Evolutionary conservation across 352 stramenopile genomes (phyloP).

Genomic region (Globisporangium emineosum): DNA sequence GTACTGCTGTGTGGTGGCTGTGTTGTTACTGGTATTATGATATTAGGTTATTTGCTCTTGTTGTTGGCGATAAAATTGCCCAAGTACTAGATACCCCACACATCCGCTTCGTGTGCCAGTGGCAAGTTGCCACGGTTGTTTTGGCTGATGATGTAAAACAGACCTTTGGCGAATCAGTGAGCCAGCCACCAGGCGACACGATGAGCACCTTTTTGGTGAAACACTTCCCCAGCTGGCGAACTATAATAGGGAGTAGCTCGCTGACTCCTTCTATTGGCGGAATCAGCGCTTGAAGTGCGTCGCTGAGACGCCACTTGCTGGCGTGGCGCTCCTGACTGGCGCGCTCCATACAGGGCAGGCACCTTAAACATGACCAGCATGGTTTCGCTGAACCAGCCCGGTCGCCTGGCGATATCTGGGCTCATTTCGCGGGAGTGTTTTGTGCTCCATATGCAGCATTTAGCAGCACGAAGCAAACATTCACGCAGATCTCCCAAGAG

Average conservation of each 20-base stretch:
- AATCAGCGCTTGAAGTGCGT: slow-evolving; percentile 4
- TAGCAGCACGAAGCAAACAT: neutral
- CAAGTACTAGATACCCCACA: no score
- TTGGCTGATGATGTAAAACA: slow-evolving; percentile 7
- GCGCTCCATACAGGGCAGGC: slow-evolving; percentile 2
- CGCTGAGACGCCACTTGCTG: neutral
- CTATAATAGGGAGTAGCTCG: neutral
- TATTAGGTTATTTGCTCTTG: no score
- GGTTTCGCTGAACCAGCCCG: slow-evolving; percentile 14
- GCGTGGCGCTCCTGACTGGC: neutral
- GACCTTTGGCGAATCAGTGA: neutral
- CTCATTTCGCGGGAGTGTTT: neutral
- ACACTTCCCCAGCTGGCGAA: slow-evolving; percentile 9
- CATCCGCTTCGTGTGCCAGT: no score
- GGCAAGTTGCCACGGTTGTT: no score
- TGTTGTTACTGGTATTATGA: neutral
- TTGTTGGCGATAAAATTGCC: no score
- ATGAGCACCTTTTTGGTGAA: neutral
- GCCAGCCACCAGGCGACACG: neutral
- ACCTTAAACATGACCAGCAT: neutral
- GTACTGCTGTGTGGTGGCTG: no score
- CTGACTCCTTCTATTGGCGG: neutral
- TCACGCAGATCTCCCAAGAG: neutral
- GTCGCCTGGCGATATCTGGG: slow-evolving; percentile 14
- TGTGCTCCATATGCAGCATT: slow-evolving; percentile 13